Evolutionary conservation across 768 basidiomycete species (phyloP).

Genomic region (Kwoniella dendrophila): DNA sequence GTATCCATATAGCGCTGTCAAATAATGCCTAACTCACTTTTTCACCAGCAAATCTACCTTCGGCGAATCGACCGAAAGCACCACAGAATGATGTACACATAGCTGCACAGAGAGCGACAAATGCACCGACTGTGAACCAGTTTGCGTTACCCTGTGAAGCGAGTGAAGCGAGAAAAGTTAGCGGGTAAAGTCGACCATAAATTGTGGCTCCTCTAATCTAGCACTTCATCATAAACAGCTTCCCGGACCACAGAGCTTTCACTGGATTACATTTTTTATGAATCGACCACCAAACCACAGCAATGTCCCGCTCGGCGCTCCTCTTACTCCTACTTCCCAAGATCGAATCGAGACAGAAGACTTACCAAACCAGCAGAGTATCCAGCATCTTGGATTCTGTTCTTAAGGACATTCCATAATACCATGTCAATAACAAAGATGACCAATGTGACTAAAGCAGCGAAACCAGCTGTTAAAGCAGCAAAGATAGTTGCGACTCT

Average conservation of each 20-base stretch:
- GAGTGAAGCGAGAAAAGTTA: constrained; percentile 32
- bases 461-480: constrained; percentile 69
- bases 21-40: constrained; percentile 23
- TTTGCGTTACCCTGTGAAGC: constrained; percentile 77
- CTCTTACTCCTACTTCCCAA: no score
- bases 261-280: no score
- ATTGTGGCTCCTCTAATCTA: no score
- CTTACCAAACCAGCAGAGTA: constrained; percentile 48
- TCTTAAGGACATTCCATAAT: constrained; percentile 71
- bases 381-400: constrained; percentile 61
- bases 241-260: no score
- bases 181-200: neutral
- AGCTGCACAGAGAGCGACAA: constrained; percentile 67
- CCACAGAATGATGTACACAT: constrained; percentile 71
- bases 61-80: constrained; percentile 65
- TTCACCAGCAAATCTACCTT: constrained; percentile 51
- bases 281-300: neutral
- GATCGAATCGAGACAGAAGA: neutral
- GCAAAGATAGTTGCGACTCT: constrained; percentile 76
- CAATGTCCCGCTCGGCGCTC: no score
- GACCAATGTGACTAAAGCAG: constrained; percentile 68
- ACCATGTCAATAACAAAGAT: constrained; percentile 77
- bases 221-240: no score
- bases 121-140: constrained; percentile 77
- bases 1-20: no score